Evolutionary conservation across 2,329 filamentous ascomycete species (phyloP).

Genomic region (Sphaerostilbella broomeana): DNA sequence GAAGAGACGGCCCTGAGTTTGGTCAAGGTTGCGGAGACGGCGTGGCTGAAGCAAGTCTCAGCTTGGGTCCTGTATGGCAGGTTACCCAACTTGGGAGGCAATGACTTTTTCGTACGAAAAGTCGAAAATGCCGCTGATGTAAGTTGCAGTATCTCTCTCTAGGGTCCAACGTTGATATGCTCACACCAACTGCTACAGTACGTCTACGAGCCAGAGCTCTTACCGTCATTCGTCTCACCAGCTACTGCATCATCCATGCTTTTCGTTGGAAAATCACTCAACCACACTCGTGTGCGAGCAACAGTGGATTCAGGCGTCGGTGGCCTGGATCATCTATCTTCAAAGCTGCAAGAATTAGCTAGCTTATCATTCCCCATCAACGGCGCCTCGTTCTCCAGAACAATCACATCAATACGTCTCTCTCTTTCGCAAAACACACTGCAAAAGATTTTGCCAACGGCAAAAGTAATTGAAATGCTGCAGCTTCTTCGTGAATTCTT

Average conservation of each 20-base stretch:
- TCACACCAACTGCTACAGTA: slow-evolving; percentile 38
- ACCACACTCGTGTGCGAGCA: slow-evolving; percentile 64
- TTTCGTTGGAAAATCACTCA: slow-evolving; percentile 83
- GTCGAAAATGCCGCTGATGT: slow-evolving; percentile 37
- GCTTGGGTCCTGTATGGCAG: slow-evolving; percentile 89
- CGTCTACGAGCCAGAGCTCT: slow-evolving; percentile 48
- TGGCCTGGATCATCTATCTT: slow-evolving; percentile 56
- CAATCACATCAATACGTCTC: slow-evolving; percentile 68
- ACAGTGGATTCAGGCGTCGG: slow-evolving; percentile 37
- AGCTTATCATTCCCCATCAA: slow-evolving; percentile 68
- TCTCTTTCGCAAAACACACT: slow-evolving; percentile 79
- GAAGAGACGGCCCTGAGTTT: slow-evolving; percentile 69
- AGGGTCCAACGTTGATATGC: slow-evolving; percentile 21
- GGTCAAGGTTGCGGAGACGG: slow-evolving; percentile 71
- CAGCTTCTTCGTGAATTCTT: slow-evolving; percentile 80
- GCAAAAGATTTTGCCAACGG: slow-evolving; percentile 71
- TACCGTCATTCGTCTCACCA: slow-evolving; percentile 73
- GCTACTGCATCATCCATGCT: slow-evolving; percentile 75
- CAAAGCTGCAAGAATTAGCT: slow-evolving; percentile 64
- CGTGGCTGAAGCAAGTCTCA: slow-evolving; percentile 86
- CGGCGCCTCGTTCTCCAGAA: slow-evolving; percentile 59
- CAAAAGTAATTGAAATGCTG: slow-evolving; percentile 69
- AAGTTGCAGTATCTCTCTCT: slow-evolving; percentile 16
- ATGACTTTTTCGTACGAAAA: slow-evolving; percentile 79
- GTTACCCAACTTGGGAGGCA: slow-evolving; percentile 65